phyloP scores from a whole-genome alignment of 176 grass and related monocot species.

The Alopecurus myosuroides region DNA sequence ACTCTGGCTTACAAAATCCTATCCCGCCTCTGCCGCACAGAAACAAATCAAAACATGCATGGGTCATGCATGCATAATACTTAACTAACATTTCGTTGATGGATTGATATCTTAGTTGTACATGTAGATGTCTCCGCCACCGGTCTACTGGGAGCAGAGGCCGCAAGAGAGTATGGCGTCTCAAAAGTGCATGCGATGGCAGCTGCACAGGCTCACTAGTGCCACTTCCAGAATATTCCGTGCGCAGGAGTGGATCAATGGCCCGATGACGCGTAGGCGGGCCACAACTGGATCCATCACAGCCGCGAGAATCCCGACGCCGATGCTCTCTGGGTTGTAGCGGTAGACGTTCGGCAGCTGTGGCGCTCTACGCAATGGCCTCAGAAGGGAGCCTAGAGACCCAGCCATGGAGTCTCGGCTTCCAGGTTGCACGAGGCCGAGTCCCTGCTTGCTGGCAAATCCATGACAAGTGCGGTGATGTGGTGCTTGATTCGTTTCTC shows the following conservation, averaged over 20 bases:
- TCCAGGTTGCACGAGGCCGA: neutral
- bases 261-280: neutral
- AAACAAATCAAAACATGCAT: neutral
- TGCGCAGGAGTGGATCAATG: neutral
- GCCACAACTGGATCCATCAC: neutral
- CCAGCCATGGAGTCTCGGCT: neutral
- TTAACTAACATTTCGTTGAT: neutral
- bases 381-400: neutral
- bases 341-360: neutral
- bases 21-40: slow-evolving; percentile 42
- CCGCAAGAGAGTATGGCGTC: slow-evolving; percentile 23
- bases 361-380: neutral
- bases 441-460: neutral
- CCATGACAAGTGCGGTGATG: neutral
- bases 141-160: slow-evolving; percentile 26
- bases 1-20: slow-evolving; percentile 48
- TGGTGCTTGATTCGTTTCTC: too few relatives aligned
- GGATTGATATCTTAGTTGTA: slow-evolving; percentile 34
- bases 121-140: slow-evolving; percentile 37
- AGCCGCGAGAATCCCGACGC: slow-evolving; percentile 37
- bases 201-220: neutral
- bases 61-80: neutral
- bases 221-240: slow-evolving; percentile 8
- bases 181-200: neutral
- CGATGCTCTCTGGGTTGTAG: slow-evolving; percentile 10